A percentile compares a stretch with the other conserved stretches of the same genome.
Conservation (phyloP, 331 rosid genomes). For the Acacia concinna region DNA sequence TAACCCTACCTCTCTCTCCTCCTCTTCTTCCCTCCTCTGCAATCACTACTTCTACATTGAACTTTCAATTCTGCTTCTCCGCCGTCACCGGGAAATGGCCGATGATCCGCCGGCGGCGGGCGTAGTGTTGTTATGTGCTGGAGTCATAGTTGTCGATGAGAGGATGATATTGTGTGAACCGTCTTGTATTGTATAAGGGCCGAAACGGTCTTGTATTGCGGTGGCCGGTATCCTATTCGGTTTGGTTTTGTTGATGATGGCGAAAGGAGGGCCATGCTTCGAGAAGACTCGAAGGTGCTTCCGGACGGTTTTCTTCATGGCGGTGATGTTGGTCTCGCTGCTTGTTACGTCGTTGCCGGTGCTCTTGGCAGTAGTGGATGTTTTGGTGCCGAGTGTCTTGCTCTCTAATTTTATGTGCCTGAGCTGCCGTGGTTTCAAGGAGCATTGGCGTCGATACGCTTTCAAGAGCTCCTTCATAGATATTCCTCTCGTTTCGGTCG, state of each 20-base stretch:
- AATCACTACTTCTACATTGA: background rate
- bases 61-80: background rate
- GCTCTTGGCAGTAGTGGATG: conserved; percentile 74
- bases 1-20: conserved; percentile 29
- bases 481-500: conserved; percentile 87
- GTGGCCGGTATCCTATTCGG: conserved; percentile 14
- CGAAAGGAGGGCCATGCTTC: conserved; percentile 65
- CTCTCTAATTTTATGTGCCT: conserved; percentile 87
- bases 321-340: conserved; percentile 86
- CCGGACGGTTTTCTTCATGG: conserved; percentile 83
- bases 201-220: background rate
- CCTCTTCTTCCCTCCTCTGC: conserved; percentile 15
- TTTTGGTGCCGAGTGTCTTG: conserved; percentile 71
- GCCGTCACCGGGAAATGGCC: conserved; percentile 42
- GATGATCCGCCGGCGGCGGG: conserved; percentile 30
- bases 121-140: conserved; percentile 10
- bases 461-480: conserved; percentile 92
- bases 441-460: conserved; percentile 79
- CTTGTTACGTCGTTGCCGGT: conserved; percentile 86
- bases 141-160: conserved; percentile 28
- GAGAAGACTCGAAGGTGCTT: conserved; percentile 74
- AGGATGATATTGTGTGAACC: background rate
- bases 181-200: conserved; percentile 19
- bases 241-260: conserved; percentile 43
- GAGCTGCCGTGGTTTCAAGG: conserved; percentile 67